phyloP scores from a whole-genome alignment of 257 asterid species.

The Rubia yunnanensis region DNA sequence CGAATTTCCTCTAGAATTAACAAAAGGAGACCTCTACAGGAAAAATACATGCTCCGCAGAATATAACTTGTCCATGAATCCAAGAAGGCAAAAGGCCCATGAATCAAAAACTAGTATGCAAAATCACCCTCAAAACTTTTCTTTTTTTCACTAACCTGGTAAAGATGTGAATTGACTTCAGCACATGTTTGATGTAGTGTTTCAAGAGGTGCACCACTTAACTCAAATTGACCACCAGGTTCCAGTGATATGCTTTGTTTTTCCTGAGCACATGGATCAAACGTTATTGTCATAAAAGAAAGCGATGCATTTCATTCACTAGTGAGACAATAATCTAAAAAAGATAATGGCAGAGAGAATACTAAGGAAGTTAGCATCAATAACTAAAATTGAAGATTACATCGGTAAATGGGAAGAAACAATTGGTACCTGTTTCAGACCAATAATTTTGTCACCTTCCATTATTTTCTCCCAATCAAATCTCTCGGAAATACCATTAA shows the following conservation, averaged over 20 bases:
- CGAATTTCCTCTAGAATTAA: too few species aligned
- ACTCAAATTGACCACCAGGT: constrained; percentile 99
- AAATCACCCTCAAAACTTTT: not conserved
- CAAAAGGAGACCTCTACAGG: not conserved
- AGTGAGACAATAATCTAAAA: not conserved
- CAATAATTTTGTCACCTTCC: constrained; percentile 88
- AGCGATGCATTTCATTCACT: not conserved
- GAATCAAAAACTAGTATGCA: not conserved
- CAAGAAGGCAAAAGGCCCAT: not conserved
- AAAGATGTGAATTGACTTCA: constrained; percentile 97
- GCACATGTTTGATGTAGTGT: constrained; percentile 98
- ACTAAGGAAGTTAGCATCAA: not conserved
- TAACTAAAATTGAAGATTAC: not conserved
- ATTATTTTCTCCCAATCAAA: constrained; percentile 96
- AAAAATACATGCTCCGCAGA: not conserved
- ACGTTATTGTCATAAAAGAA: not conserved
- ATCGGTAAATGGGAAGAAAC: not conserved
- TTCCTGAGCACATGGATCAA: constrained; percentile 37
- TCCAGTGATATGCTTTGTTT: constrained; percentile 94
- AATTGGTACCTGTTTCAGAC: constrained; percentile 72
- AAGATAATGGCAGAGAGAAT: not conserved
- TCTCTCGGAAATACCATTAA: constrained; percentile 81
- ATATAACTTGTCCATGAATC: not conserved
- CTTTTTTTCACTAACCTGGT: constrained; percentile 44
- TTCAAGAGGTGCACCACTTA: constrained; percentile 97